Base-by-base conservation (phyloP, 306 rosid genomes). In the Castanea sativa region DNA sequence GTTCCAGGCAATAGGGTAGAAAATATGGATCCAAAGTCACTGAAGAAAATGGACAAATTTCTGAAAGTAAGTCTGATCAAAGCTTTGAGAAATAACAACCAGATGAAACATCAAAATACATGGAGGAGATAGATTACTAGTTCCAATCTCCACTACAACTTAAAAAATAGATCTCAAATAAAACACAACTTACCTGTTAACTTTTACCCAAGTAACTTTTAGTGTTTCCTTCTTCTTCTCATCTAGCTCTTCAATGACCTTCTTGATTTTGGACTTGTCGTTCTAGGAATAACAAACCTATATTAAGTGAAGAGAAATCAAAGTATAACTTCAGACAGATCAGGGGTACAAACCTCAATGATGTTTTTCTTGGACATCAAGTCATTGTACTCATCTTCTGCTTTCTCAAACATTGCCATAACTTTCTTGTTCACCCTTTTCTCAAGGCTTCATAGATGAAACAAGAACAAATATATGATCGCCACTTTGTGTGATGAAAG, bases 401-500 rank as follows among this genome's bases (percentile, higher is more conserved):
- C 99, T 91, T 92, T 95, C 91, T 95, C 99, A 83, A 95, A 95
- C 99, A 95, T 92, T 60, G 99, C 98, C 97, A 92, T 95, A 21
- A 95, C 99, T 87, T 95, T 95, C 90, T 95, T 95, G 84, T 95
- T 95, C 84, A 95, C 97, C 90, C 99, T 90, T 90, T 92, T 95
- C 89, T 95, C 99, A 80, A 95, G 99, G 88, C 99, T 94, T 83
- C 87, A 86, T n/a, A 35, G 82, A 49, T 33, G 65, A 71, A 13
- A 79, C 51, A 67, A n/a, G 73, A 14, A 76, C 59, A 25, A 83
- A 1, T 16, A 30, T 14, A 71, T 58, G 74, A 76, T 87, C 76
- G 75, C 5, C 15, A 78, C 63, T 72, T 63, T 15, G 73, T 43
- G 25, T 63, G 76, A 76, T 27, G 68, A 55, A 82, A 86, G 67